Conservation (phyloP, 495 filamentous ascomycete species). For the Coniosporium apollinis region DNA sequence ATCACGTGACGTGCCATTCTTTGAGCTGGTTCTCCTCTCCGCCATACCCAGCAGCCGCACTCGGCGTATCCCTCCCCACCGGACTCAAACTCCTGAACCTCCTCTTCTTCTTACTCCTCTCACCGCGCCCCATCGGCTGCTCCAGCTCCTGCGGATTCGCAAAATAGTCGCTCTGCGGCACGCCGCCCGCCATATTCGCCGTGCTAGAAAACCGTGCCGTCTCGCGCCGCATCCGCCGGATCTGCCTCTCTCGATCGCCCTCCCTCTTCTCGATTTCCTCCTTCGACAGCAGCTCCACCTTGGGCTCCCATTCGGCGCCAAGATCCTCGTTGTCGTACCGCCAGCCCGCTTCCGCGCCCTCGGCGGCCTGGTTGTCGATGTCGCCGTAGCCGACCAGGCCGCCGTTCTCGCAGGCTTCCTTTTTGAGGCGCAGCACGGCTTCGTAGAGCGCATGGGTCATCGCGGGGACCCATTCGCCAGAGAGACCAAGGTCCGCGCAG, state of each 20-base stretch:
- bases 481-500: constrained; percentile 75
- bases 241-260: constrained; percentile 82
- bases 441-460: constrained; percentile 96
- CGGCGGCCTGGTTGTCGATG: constrained; percentile 77
- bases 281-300: constrained; percentile 73
- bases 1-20: too few relatives aligned
- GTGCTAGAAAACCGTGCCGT: constrained; percentile 83
- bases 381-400: constrained; percentile 61
- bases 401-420: constrained; percentile 84
- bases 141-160: constrained; percentile 20
- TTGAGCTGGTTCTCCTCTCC: too few relatives aligned
- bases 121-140: constrained; percentile 63
- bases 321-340: constrained; percentile 81
- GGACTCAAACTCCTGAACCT: constrained; percentile 82
- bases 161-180: constrained; percentile 34
- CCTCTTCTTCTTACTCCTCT: constrained; percentile 85
- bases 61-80: constrained; percentile 53
- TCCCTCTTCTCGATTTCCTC: constrained; percentile 98
- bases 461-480: constrained; percentile 84
- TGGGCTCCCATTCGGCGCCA: constrained; percentile 85
- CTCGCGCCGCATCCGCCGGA: constrained; percentile 70
- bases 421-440: constrained; percentile 80
- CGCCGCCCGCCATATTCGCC: constrained; percentile 49
- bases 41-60: constrained; percentile 45
- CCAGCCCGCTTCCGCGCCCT: constrained; percentile 72